Percentiles rank a stretch among this genome's conserved stretches.
phyloP scores from a whole-genome alignment of 2,329 filamentous ascomycete species.

The Penicillium sp. region DNA sequence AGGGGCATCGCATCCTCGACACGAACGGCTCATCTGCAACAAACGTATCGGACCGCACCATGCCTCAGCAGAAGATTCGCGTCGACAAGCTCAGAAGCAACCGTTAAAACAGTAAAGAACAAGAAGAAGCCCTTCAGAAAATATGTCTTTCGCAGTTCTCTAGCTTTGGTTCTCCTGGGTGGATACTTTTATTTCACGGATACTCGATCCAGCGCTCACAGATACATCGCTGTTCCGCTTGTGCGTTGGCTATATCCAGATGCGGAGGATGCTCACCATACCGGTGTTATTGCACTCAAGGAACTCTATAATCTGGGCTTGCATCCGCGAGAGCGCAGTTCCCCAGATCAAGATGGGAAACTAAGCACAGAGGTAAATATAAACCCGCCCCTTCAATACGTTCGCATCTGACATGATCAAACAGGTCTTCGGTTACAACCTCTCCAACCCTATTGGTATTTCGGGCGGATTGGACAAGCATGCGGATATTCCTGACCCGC shows the following conservation, averaged over 20 bases:
- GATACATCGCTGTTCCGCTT: conserved; percentile 56
- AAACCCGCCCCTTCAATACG: background rate
- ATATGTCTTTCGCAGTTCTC: conserved; percentile 45
- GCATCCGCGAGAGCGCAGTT: conserved; percentile 76
- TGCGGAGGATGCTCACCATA: conserved; percentile 83
- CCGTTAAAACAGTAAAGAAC: conserved; percentile 17
- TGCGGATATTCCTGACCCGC: conserved; percentile 76
- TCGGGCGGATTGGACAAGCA: conserved; percentile 96
- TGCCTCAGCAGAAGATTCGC: conserved; percentile 3
- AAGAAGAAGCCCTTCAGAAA: conserved; percentile 28
- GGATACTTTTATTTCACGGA: conserved; percentile 70
- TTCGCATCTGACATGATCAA: background rate
- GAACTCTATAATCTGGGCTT: conserved; percentile 68
- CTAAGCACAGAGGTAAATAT: conserved; percentile 48
- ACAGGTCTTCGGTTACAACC: conserved; percentile 68
- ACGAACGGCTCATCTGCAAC: background rate
- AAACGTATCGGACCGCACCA: background rate
- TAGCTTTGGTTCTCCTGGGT: conserved; percentile 47
- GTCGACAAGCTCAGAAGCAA: conserved; percentile 7
- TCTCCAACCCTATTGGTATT: conserved; percentile 86
- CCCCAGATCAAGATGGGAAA: conserved; percentile 51
- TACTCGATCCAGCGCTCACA: conserved; percentile 67
- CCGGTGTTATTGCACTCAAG: conserved; percentile 68
- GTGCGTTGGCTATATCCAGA: conserved; percentile 41
- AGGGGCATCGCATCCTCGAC: background rate